Evolutionary conservation across 164 flowering plant genomes (phyloP).

Genomic region (Stephania japonica): DNA sequence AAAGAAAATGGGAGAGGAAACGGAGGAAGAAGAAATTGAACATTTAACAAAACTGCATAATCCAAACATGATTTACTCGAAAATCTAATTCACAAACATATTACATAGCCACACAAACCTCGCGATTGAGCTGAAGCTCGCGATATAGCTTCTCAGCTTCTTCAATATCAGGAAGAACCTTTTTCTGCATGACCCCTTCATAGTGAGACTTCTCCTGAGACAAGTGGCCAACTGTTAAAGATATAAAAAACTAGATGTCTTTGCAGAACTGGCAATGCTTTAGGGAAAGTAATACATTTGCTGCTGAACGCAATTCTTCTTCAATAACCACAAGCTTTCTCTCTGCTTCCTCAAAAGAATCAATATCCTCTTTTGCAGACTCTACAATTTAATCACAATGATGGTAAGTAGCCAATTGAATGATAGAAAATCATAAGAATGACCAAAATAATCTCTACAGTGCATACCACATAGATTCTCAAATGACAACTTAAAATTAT

Average conservation of each 20-base stretch:
- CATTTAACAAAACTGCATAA: neutral
- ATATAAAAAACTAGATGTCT: neutral
- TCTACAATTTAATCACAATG: slow-evolving; percentile 36
- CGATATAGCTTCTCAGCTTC: slow-evolving; percentile 43
- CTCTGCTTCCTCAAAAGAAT: slow-evolving; percentile 63
- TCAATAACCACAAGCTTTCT: slow-evolving; percentile 43
- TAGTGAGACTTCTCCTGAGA: slow-evolving; percentile 68
- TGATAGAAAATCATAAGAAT: neutral
- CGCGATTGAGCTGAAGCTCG: slow-evolving; percentile 44
- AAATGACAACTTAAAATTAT: slow-evolving; percentile 44
- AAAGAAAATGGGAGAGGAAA: neutral
- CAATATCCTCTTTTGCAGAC: slow-evolving; percentile 68
- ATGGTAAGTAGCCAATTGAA: neutral
- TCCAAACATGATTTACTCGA: neutral
- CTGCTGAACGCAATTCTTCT: slow-evolving; percentile 35
- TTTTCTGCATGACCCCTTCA: slow-evolving; percentile 53
- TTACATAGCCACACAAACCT: slow-evolving; percentile 32
- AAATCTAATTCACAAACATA: neutral
- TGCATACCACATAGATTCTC: slow-evolving; percentile 61
- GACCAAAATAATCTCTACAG: slow-evolving; percentile 1
- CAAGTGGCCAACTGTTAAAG: neutral
- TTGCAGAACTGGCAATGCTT: neutral
- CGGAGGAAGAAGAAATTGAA: neutral
- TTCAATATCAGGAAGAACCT: slow-evolving; percentile 57
- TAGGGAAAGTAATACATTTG: slow-evolving; percentile 33